phyloP scores from a whole-genome alignment of 192 early-diverging fungal species.

The Coemansia sp. region DNA sequence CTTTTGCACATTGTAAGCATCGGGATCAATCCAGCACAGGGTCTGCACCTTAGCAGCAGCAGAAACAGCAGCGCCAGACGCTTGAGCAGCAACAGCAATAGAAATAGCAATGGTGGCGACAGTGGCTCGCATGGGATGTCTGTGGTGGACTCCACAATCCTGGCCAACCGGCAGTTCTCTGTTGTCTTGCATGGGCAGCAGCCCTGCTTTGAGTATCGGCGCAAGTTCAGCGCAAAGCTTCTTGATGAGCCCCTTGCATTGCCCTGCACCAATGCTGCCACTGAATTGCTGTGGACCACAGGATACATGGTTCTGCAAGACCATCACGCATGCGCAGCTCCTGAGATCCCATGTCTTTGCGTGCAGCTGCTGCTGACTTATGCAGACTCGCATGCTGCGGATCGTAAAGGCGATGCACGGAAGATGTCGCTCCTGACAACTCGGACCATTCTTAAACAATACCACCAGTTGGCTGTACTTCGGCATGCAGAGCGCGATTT shows the following conservation, averaged over 20 bases:
- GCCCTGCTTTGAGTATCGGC: slow-evolving; percentile 15
- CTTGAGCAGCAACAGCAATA: not conserved
- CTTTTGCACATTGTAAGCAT: slow-evolving; percentile 24
- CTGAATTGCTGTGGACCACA: slow-evolving; percentile 20
- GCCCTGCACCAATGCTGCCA: not conserved
- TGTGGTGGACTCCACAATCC: not conserved
- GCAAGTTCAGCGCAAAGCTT: not conserved
- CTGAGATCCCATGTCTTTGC: slow-evolving; percentile 31
- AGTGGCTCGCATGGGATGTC: not conserved
- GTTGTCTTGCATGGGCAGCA: slow-evolving; percentile 46
- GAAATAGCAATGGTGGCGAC: not conserved
- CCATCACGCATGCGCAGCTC: slow-evolving; percentile 8
- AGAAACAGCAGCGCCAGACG: not conserved
- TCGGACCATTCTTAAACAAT: slow-evolving; percentile 39
- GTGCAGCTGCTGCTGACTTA: slow-evolving; percentile 39
- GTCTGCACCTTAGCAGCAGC: slow-evolving; percentile 18
- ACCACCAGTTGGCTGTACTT: slow-evolving; percentile 44
- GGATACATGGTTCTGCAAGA: slow-evolving; percentile 42
- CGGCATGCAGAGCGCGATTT: slow-evolving; percentile 32
- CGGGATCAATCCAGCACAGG: slow-evolving; percentile 22
- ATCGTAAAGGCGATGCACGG: slow-evolving; percentile 2
- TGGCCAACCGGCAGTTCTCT: slow-evolving; percentile 28
- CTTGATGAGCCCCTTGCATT: slow-evolving; percentile 9
- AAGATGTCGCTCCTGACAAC: slow-evolving; percentile 21
- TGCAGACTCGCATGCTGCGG: slow-evolving; percentile 4